Base-by-base conservation (phyloP, 371 early-diverging fungal genomes). In the Amoeboaphelidium protococcarum region DNA sequence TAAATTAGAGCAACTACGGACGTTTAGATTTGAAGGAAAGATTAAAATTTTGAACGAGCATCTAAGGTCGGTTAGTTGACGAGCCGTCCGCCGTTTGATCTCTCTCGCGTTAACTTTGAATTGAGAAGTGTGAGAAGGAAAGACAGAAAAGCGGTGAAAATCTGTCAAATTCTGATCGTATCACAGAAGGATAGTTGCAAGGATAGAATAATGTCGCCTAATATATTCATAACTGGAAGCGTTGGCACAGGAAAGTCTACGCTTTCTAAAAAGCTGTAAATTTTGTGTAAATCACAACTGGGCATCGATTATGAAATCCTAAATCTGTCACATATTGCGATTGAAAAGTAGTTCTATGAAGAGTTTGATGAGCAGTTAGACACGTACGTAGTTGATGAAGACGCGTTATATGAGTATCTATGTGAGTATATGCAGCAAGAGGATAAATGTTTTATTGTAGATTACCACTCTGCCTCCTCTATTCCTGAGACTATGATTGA, bases 191-290 rank as follows among this genome's bases (percentile, higher is more conserved):
- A n/a, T n/a, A n/a, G n/a, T n/a, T n/a, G n/a, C n/a, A n/a, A n/a
- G n/a, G n/a, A n/a, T n/a, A n/a, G n/a, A n/a, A n/a, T n/a, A n/a
- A n/a, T n/a, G n/a, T n/a, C n/a, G n/a, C 84, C 84, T 42, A 87
- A 84, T 58, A 84, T 98, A 47, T 72, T 98, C 27, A 78, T 98
- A 41, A 94, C 97, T 1, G 98, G 98, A 22, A 95, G 96, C 1
- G 96, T 97, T 0, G 96, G 97, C 37, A 88, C 86, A 0, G 97
- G 97, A 44, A 98, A 98, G 57, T 87, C 99, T 0, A 92, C 94
- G 0, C 73, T 84, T 1, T 65, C 78, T 12, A 80, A 82, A 63
- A 63, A 82, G 68, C 64, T 86, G 23, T 76, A 82, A 0, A 59
- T 69, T 50, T 76, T 69, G 0, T 65, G 69, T 12, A 58, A 57